Evolutionary conservation across 1,284 basidiomycete genomes (phyloP), one percentile per base, ranked within the genome.

Genomic region (Trichosporon sp.): DNA sequence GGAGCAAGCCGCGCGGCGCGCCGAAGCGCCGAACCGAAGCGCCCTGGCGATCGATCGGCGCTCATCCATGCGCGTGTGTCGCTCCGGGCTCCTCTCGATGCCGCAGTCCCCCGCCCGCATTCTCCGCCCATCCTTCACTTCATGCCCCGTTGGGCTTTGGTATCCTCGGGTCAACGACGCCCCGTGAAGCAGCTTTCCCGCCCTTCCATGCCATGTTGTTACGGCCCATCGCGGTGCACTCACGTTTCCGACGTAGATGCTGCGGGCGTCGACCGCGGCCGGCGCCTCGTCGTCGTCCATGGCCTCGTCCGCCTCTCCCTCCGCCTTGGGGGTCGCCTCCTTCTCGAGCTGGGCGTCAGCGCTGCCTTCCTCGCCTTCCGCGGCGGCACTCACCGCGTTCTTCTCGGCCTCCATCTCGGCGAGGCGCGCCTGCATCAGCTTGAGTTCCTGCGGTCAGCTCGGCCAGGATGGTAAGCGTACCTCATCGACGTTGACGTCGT

Each of bases 211-310:
- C 5, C 18, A n/a, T n/a, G 38, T 6, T 42, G 15, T 9, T 18
- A 25, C 34, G 12, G 3, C 47, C 7, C 42, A 44, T 51, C 21
- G n/a, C 21, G 21, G 9, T 42, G 38, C 9, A 87, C 93, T 80
- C 81, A 98, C 96, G 84, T 99, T 99, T 62, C 97, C 97, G 74
- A 99, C 92, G 82, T 95, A 98, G 66, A 99, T 85, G 85, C 95
- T 98, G 80, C 95, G 87, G 71, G 86, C 84, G 83, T 99, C 97
- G 18, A 95, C 89, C 53, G 88, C 86, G 51, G 90, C 87, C 63
- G 85, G 82, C 62, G 83, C 83, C 69, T 87, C 86, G 66, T 86
- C 79, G 62, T 76, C 78, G 27, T 81, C 83, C 79, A 93, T 91
- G 2, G 88, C 89, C 73, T 90, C 90, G 64, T 78, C 80, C 42